phyloP scores from a whole-genome alignment of 108 stramenopile genomes.

The Skeletonema menzelii region DNA sequence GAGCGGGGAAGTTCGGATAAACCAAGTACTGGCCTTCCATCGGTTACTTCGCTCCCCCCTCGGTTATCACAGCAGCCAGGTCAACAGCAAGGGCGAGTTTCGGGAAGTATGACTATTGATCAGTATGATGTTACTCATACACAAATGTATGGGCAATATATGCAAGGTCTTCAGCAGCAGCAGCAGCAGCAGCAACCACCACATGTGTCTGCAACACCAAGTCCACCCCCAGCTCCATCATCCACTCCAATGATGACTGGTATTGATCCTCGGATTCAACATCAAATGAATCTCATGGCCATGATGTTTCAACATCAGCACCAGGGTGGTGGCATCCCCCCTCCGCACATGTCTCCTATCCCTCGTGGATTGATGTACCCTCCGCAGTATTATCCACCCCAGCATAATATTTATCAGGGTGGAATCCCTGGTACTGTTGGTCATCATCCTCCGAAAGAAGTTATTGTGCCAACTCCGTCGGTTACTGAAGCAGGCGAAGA shows the following conservation, averaged over 20 bases:
- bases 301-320: conserved; percentile 3
- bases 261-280: background rate
- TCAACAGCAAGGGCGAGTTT: background rate
- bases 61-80: background rate
- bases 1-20: background rate
- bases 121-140: conserved; percentile 25
- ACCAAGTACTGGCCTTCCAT: background rate
- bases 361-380: conserved; percentile 1
- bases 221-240: background rate
- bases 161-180: background rate
- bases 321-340: background rate
- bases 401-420: background rate
- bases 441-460: background rate
- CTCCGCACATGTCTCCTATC: background rate
- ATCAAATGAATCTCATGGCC: conserved; percentile 3
- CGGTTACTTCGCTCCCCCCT: background rate
- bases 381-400: background rate
- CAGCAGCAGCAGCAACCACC: background rate
- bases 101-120: conserved; percentile 14
- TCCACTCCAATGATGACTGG: background rate
- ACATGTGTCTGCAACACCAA: background rate
- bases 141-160: conserved; percentile 17
- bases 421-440: background rate
- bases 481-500: background rate
- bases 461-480: background rate